Base-by-base conservation (phyloP, 345 rosid species). In the Chamaenerion angustifolium region DNA sequence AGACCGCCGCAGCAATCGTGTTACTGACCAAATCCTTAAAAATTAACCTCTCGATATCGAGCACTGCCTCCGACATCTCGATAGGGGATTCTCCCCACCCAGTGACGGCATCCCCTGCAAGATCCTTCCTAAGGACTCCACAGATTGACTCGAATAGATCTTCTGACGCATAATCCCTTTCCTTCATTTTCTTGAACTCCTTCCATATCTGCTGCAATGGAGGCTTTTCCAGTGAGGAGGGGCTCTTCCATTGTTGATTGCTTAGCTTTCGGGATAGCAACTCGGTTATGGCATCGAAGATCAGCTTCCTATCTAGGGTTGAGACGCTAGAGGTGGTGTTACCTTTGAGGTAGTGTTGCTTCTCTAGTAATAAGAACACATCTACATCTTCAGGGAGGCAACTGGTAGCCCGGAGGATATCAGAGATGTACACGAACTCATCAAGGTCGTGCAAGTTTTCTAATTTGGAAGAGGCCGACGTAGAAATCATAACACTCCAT, bases 11-110 rank as follows among this genome's bases (percentile, higher is more conserved):
- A 14, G 64, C 45, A 63, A 92, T 87, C 35, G 88, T 78, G 63
- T 87, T 96, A 9, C 82, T 75, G 51, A 92, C 79, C 58, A 92
- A 63, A 62, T 92, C 94, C 76, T 82, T 88, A 63, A 84, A 87
- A 18, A 92, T 58, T 16, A 84, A 71, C 54, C 98, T 65, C 57
- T 92, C 98, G 4, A 87, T 69, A 55, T 82, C 82, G n/a, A 92
- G 71, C 43, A 80, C 90, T 0, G 80, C 64, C 52, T 92, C 94
- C 0, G 96, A 82, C 73, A 71, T 57, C 76, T 87, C 94, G 27
- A 71, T 46, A 6, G 76, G 81, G 56, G 70, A 68, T 21, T 80
- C 81, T 17, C 56, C 78, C 96, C 96, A 83, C 74, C n/a, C n/a
- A n/a, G n/a, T n/a, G n/a, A n/a, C n/a, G n/a, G n/a, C n/a, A n/a